These are phyloP conservation scores for Actinomortierella wolfii DNA, from an alignment of 371 early-diverging fungal species.

Conservation along the genomic window DNA sequence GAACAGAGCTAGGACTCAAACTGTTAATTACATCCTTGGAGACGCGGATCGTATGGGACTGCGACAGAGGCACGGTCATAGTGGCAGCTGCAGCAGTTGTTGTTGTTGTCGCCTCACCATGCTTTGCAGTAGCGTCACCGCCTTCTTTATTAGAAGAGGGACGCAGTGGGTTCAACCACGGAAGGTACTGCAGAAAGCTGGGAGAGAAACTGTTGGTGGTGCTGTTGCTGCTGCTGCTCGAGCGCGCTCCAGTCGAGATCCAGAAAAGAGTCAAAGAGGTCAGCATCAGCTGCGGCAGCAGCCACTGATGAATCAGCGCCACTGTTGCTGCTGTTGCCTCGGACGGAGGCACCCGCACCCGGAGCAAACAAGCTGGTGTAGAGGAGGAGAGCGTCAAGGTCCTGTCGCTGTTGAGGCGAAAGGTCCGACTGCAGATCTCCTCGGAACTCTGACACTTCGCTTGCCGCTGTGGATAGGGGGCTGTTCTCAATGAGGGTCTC, in stretches of 20 bases:
- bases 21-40: constrained; percentile 44
- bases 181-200: neutral
- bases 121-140: no score
- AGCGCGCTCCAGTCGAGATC: constrained; percentile 49
- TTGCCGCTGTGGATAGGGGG: constrained; percentile 32
- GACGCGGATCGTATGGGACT: neutral
- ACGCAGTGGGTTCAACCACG: no score
- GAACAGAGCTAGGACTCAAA: constrained; percentile 30
- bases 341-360: constrained; percentile 14
- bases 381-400: constrained; percentile 50
- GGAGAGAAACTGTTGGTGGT: neutral
- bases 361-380: constrained; percentile 41
- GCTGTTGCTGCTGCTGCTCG: constrained; percentile 23
- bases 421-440: constrained; percentile 49
- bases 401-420: constrained; percentile 38
- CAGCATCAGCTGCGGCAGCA: constrained; percentile 48
- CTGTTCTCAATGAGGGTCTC: constrained; percentile 30
- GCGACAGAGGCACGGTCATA: neutral
- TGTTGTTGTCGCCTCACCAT: no score
- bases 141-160: no score
- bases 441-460: constrained; percentile 20
- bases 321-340: no score
- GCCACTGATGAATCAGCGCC: constrained; percentile 17
- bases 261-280: constrained; percentile 49
- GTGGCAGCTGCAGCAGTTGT: no score